A percentile compares a stretch with the other conserved stretches of the same genome.
Conservation (phyloP, 495 filamentous ascomycete genomes). For the Neurospora africana region DNA sequence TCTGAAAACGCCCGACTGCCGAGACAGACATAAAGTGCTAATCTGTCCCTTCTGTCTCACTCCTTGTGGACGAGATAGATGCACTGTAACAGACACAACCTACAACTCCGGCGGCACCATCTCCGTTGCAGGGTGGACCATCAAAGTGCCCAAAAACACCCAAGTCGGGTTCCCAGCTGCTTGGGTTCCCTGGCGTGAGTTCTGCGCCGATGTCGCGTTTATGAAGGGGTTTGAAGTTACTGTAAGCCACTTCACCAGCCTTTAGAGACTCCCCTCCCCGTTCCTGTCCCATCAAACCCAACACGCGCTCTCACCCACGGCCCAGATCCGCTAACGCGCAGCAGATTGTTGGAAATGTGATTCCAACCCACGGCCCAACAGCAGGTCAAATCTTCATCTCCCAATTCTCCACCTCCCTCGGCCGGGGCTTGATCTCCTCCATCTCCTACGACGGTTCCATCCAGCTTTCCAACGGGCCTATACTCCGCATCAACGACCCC, state of each 20-base stretch:
- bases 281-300: too few species aligned
- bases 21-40: neutral
- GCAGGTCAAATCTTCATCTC: slow-evolving; percentile 26
- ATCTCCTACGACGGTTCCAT: slow-evolving; percentile 23
- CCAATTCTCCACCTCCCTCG: slow-evolving; percentile 20
- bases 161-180: slow-evolving; percentile 30
- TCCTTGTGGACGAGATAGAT: slow-evolving; percentile 2
- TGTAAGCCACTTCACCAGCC: too few species aligned
- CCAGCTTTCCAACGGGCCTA: slow-evolving; percentile 17
- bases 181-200: slow-evolving; percentile 28
- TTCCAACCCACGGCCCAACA: slow-evolving; percentile 18
- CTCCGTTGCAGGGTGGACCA: slow-evolving; percentile 25
- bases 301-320: too few species aligned
- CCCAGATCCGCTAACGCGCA: too few species aligned
- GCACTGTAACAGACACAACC: slow-evolving; percentile 14
- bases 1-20: neutral
- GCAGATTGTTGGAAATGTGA: slow-evolving; percentile 26
- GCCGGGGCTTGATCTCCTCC: slow-evolving; percentile 25
- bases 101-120: slow-evolving; percentile 31
- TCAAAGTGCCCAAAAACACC: slow-evolving; percentile 32
- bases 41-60: neutral
- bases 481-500: slow-evolving; percentile 33
- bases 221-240: slow-evolving; percentile 24
- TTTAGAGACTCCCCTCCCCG: too few species aligned
- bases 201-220: slow-evolving; percentile 13